A percentile compares a stretch with the other conserved stretches of the same genome.
phyloP scores from a whole-genome alignment of 306 rosid genomes.

The Carpinus fangiana region DNA sequence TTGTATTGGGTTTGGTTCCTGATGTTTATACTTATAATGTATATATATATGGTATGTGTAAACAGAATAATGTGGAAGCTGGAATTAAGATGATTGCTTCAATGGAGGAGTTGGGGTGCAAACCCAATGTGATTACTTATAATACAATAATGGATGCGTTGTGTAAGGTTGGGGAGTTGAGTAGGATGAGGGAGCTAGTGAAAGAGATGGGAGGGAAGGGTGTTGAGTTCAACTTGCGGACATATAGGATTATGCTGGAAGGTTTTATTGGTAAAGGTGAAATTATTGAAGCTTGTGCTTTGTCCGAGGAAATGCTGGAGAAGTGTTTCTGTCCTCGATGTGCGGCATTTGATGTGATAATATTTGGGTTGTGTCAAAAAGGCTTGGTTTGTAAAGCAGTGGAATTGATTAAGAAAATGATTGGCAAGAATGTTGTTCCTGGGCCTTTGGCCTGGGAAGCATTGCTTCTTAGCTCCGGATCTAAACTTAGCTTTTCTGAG shows the following conservation, averaged over 20 bases:
- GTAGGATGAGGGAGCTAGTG: slow-evolving; percentile 44
- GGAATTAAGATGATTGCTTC: slow-evolving; percentile 47
- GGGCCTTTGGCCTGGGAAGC: slow-evolving; percentile 67
- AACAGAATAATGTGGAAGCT: slow-evolving; percentile 49
- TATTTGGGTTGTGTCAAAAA: slow-evolving; percentile 56
- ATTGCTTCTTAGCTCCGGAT: slow-evolving; percentile 41
- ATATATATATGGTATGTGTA: slow-evolving; percentile 68
- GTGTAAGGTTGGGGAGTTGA: slow-evolving; percentile 41
- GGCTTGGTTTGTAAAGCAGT: slow-evolving; percentile 49
- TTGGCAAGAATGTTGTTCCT: slow-evolving; percentile 38
- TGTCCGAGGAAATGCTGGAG: slow-evolving; percentile 66
- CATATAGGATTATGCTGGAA: slow-evolving; percentile 58
- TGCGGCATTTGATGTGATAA: slow-evolving; percentile 53
- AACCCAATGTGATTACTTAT: slow-evolving; percentile 69
- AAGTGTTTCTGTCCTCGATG: slow-evolving; percentile 42
- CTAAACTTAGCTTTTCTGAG: slow-evolving; percentile 34
- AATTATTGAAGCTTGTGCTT: slow-evolving; percentile 49
- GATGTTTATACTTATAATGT: slow-evolving; percentile 67
- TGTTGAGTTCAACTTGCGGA: slow-evolving; percentile 52
- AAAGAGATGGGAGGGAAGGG: slow-evolving; percentile 57
- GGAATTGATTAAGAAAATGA: slow-evolving; percentile 49
- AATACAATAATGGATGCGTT: slow-evolving; percentile 57
- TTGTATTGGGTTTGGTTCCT: slow-evolving; percentile 71
- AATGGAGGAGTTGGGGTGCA: slow-evolving; percentile 71
- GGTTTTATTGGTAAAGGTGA: slow-evolving; percentile 56